A percentile compares a stretch with the other conserved stretches of the same genome.
phyloP scores from a whole-genome alignment of 345 rosid genomes.

The Turritis glabra region DNA sequence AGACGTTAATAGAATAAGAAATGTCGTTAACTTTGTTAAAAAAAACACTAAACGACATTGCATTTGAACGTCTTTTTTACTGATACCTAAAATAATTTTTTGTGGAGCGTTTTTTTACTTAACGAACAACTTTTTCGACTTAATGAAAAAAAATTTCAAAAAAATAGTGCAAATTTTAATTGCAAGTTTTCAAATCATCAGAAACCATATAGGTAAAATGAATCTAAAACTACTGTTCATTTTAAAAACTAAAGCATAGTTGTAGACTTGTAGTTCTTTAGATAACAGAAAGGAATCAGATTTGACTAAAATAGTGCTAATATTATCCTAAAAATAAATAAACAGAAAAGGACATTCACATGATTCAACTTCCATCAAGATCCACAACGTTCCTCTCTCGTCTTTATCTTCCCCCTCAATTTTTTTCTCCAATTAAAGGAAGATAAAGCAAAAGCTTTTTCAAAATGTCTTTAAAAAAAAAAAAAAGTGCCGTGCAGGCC shows the following conservation, averaged over 20 bases:
- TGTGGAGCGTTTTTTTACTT: not conserved
- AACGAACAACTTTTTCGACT: too few species aligned
- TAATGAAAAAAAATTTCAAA: too few species aligned
- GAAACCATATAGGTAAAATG: too few species aligned
- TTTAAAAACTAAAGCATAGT: not conserved
- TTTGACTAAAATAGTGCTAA: not conserved
- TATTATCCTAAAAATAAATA: constrained; percentile 2
- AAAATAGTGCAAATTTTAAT: too few species aligned
- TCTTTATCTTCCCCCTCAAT: constrained; percentile 10
- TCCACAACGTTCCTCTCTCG: constrained; percentile 32
- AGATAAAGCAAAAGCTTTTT: constrained; percentile 15
- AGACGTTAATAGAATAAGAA: too few species aligned
- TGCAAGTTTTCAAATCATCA: not conserved
- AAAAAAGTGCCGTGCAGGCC: constrained; percentile 15
- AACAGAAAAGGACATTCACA: constrained; percentile 28
- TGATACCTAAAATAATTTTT: too few species aligned
- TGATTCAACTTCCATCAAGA: constrained; percentile 33
- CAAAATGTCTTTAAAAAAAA: not conserved
- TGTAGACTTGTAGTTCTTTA: not conserved
- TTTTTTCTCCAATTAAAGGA: constrained; percentile 5
- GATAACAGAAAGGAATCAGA: not conserved
- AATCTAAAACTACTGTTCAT: too few species aligned
- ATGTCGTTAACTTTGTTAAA: not conserved
- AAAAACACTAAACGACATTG: not conserved
- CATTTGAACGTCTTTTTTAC: not conserved